These are phyloP conservation scores for Fusarium gaditjirri DNA, from an alignment of 2,329 filamentous ascomycete species.

Conservation along the genomic window DNA sequence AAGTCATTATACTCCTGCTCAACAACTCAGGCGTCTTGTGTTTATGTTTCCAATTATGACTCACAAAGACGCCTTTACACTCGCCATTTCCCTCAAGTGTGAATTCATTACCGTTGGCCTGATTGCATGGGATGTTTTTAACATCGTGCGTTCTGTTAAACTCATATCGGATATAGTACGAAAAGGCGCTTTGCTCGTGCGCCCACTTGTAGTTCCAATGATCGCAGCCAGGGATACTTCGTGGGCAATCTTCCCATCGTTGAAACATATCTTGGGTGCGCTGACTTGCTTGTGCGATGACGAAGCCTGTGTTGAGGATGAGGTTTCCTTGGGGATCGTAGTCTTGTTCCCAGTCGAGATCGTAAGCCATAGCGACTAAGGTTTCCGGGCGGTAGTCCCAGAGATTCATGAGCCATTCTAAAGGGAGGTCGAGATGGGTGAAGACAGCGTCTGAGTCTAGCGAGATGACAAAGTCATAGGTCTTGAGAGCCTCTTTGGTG, in stretches of 20 bases:
- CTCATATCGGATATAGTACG: slow-evolving; percentile 15
- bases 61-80: slow-evolving; percentile 11
- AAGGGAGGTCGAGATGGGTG: slow-evolving; percentile 54
- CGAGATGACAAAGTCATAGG: slow-evolving; percentile 56
- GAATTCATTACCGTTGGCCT: slow-evolving; percentile 13
- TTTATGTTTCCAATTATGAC: slow-evolving; percentile 18
- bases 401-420: slow-evolving; percentile 61
- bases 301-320: slow-evolving; percentile 40
- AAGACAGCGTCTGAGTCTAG: slow-evolving; percentile 58
- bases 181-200: slow-evolving; percentile 11
- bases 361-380: slow-evolving; percentile 57
- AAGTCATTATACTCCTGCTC: slow-evolving; percentile 24
- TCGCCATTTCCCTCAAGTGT: background rate
- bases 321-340: slow-evolving; percentile 45
- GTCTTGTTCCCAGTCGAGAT: slow-evolving; percentile 54
- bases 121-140: slow-evolving; percentile 7
- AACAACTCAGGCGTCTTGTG: slow-evolving; percentile 11
- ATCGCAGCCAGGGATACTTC: slow-evolving; percentile 6
- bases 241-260: slow-evolving; percentile 22
- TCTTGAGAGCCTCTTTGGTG: slow-evolving; percentile 51
- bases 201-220: slow-evolving; percentile 16
- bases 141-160: slow-evolving; percentile 11
- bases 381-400: slow-evolving; percentile 55
- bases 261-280: slow-evolving; percentile 39
- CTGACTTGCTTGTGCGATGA: slow-evolving; percentile 36